Evolutionary conservation across 108 stramenopile species (phyloP).

Genomic region (Pseudonitzschia multistriata): DNA sequence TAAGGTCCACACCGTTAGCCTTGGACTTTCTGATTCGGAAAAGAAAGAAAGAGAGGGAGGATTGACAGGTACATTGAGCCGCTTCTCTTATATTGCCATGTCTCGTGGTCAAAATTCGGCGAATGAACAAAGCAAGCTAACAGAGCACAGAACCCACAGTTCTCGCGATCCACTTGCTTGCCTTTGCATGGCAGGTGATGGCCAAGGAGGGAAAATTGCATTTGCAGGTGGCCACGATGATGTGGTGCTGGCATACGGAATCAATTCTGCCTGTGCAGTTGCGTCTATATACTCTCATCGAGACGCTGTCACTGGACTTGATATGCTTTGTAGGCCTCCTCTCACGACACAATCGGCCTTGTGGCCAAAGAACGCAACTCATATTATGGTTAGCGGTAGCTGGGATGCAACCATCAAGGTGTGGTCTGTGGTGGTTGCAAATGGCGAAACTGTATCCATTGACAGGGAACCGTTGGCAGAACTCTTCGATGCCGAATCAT

Average conservation of each 20-base stretch:
- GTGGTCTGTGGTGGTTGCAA: slow-evolving; percentile 57
- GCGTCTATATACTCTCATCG: slow-evolving; percentile 71
- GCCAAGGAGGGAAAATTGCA: slow-evolving; percentile 53
- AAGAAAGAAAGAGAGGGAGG: slow-evolving; percentile 26
- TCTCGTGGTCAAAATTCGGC: slow-evolving; percentile 20
- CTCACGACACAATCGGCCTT: slow-evolving; percentile 33
- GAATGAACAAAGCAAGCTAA: slow-evolving; percentile 36
- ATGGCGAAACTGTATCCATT: slow-evolving; percentile 62
- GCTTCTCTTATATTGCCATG: slow-evolving; percentile 44
- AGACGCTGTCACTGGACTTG: slow-evolving; percentile 69
- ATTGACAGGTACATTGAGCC: slow-evolving; percentile 46
- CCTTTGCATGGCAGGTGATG: slow-evolving; percentile 48
- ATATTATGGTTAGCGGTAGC: slow-evolving; percentile 67
- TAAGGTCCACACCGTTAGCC: slow-evolving; percentile 42
- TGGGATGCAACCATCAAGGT: slow-evolving; percentile 79
- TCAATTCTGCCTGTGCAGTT: slow-evolving; percentile 67
- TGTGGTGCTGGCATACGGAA: slow-evolving; percentile 71
- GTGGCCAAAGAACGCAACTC: slow-evolving; percentile 53
- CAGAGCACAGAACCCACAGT: slow-evolving; percentile 47
- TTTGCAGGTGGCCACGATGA: slow-evolving; percentile 79
- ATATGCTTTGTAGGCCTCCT: slow-evolving; percentile 41
- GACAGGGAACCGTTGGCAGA: slow-evolving; percentile 66
- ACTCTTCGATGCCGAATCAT: slow-evolving; percentile 64
- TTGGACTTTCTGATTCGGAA: slow-evolving; percentile 20
- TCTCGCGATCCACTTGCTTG: slow-evolving; percentile 65